These are phyloP conservation scores for Kalanchoe fedtschenkoi DNA, from an alignment of 164 flowering plant species.

Conservation along the genomic window DNA sequence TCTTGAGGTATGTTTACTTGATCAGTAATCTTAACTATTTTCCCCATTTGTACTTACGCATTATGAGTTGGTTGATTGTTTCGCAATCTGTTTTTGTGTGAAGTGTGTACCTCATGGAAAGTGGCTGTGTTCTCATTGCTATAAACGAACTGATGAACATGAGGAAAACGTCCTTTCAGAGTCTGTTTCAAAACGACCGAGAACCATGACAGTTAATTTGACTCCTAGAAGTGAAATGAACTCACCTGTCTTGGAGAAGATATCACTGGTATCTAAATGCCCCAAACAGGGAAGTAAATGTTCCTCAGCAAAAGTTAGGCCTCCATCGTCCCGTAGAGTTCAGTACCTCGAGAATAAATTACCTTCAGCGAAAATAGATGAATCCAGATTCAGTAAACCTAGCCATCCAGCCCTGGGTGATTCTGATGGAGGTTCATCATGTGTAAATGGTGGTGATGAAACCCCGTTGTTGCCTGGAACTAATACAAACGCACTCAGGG, in stretches of 20 bases:
- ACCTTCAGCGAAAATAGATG: slow-evolving; percentile 23
- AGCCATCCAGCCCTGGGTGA: slow-evolving; percentile 23
- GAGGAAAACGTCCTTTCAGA: slow-evolving; percentile 34
- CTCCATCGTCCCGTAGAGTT: slow-evolving; percentile 17
- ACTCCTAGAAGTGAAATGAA: slow-evolving; percentile 30
- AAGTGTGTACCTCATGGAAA: slow-evolving; percentile 79
- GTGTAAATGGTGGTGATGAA: slow-evolving; percentile 21
- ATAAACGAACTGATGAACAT: slow-evolving; percentile 27
- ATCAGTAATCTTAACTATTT: background rate
- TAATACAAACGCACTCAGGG: slow-evolving; percentile 21
- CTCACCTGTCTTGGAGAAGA: slow-evolving; percentile 32
- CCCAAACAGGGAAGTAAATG: slow-evolving; percentile 36
- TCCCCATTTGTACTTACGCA: background rate
- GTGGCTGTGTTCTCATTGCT: slow-evolving; percentile 86
- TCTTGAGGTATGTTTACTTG: slow-evolving; percentile 61
- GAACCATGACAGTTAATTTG: slow-evolving; percentile 33
- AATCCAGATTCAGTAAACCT: slow-evolving; percentile 20
- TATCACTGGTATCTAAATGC: slow-evolving; percentile 27
- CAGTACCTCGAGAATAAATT: slow-evolving; percentile 24
- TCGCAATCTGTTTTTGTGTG: slow-evolving; percentile 11
- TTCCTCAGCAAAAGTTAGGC: slow-evolving; percentile 46
- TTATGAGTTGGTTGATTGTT: background rate
- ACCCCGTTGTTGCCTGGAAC: slow-evolving; percentile 18
- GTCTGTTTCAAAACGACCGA: slow-evolving; percentile 47
- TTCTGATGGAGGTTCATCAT: slow-evolving; percentile 23